phyloP scores from a whole-genome alignment of 257 asterid genomes.

The Solanum medicagineum region DNA sequence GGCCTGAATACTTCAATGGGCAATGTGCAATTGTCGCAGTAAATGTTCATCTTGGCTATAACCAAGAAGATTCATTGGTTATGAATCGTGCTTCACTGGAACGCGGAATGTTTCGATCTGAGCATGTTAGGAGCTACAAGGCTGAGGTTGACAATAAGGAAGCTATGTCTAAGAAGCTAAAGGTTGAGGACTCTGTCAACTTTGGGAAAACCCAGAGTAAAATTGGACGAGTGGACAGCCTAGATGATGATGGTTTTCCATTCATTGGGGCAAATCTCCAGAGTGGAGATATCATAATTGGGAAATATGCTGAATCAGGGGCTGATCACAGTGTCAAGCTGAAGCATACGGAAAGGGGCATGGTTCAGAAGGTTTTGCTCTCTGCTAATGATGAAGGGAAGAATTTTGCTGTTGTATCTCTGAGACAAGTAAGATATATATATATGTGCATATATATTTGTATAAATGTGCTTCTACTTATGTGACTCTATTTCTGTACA shows the following conservation, averaged over 20 bases:
- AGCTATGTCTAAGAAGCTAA: slow-evolving; percentile 26
- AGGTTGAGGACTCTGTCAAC: slow-evolving; percentile 38
- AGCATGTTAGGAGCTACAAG: slow-evolving; percentile 78
- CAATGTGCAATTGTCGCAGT: slow-evolving; percentile 93
- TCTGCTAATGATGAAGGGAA: slow-evolving; percentile 89
- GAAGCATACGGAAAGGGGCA: slow-evolving; percentile 90
- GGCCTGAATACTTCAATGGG: slow-evolving; percentile 78
- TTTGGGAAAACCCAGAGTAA: slow-evolving; percentile 80
- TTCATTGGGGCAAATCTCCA: slow-evolving; percentile 82
- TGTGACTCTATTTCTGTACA: background rate
- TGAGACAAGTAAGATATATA: slow-evolving; percentile 58
- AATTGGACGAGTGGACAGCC: slow-evolving; percentile 81
- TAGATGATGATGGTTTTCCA: slow-evolving; percentile 95
- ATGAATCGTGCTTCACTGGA: slow-evolving; percentile 91
- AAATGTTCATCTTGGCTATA: slow-evolving; percentile 86
- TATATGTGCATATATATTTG: background rate
- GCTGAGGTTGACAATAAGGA: slow-evolving; percentile 70
- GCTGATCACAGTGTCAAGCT: slow-evolving; percentile 81
- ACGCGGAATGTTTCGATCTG: slow-evolving; percentile 91
- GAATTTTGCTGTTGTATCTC: slow-evolving; percentile 71
- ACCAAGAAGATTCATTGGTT: slow-evolving; percentile 95
- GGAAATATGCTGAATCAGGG: slow-evolving; percentile 70
- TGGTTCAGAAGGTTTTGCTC: slow-evolving; percentile 84
- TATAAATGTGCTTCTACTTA: background rate
- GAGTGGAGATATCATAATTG: slow-evolving; percentile 81